Base-by-base conservation (phyloP, 2,329 filamentous ascomycete species). In the Fusarium kyushuense region DNA sequence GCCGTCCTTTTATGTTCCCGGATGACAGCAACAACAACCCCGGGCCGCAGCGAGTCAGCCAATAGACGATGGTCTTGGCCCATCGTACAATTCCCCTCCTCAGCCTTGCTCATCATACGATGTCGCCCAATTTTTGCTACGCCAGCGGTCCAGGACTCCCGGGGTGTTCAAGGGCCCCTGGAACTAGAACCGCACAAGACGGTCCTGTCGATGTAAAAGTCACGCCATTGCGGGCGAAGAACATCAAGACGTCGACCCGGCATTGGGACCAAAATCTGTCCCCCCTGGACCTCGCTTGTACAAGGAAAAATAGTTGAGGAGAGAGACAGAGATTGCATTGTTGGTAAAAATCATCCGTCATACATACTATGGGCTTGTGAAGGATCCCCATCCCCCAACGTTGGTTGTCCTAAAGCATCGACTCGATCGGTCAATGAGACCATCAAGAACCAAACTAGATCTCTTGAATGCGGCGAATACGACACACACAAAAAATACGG, bases 61-160 rank as follows among this genome's bases (percentile, higher is more conserved):
- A 73, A 73, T 73, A 27, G 64, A 51, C 21, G 46, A 40, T 49
- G 36, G 64, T 58, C 69, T 73, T 72, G 71, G 63, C 63, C 63
- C 60, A 75, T 75, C 73, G 73, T 75, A 72, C 73, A 73, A 75
- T 75, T 75, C 73, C 73, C 74, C 75, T 76, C 72, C 67, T 58
- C 72, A 79, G 78, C 77, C 77, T 79, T 65, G 77, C 60, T 54
- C 71, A 79, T 79, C 77, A 79, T 79, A 79, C 77, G 78, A 79
- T 78, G 72, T 76, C 68, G 65, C 51, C 65, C 71, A 72, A 69
- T 71, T 72, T 73, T 65, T 70, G 69, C 63, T 74, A 72, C 71
- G 70, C 70, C 72, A 72, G 72, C 70, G 70, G 67, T 63, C 67
- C 64, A 57, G 46, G 52, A 67, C 55, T 70, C 55, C 67, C 55